Evolutionary conservation across 2,329 filamentous ascomycete genomes (phyloP), one percentile per base, ranked within the genome.

Genomic region (Verticillium isaacii): DNA sequence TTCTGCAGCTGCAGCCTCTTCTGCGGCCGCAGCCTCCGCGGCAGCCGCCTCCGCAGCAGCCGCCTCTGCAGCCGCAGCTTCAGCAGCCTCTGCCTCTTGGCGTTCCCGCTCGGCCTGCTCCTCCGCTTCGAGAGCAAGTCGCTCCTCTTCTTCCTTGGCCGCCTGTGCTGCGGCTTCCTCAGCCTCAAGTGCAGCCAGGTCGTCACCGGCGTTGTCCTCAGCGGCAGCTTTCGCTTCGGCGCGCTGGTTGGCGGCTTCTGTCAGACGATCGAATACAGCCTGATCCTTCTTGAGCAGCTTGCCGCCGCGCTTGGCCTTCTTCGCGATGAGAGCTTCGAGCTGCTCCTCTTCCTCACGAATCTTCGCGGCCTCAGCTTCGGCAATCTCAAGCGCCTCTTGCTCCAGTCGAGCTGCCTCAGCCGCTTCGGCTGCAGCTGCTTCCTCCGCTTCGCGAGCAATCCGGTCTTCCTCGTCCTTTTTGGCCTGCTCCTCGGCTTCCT

Each of bases 241-340:
- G 37, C 77, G 72, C 63, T 68, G 69, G 32, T 68, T 69, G 32
- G 73, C 70, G 36, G 71, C 75, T 41, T 72, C 72, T 11, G 70
- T 74, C 7, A 81, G 67, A 8, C 67, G 66, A 37, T 76, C 72
- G 32, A 77, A 72, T 62, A 78, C 80, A 62, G 82, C 78, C 58
- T 81, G 72, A 36, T 81, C 80, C 61, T 75, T 80, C 64, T 77
- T 82, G 2, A 68, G 70, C 14, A 81, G 66, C 63, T 74, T 82
- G 60, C 73, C 72, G 56, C 69, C 74, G 68, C 81, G 85, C 66
- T 79, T 81, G 1, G 75, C 74, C 66, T 82, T 84, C 68, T 83
- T 85, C 29, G 75, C 73, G 54, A 78, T 79, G 5, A 82, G 71
- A 4, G 70, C 68, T 15, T 71, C 75, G 14, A 80, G 70, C 62